Percentiles rank a stretch among this genome's conserved stretches.
These are phyloP conservation scores for Pseudogymnoascus sp. DNA, from an alignment of 2,329 filamentous ascomycete species.

Conservation along the genomic window DNA sequence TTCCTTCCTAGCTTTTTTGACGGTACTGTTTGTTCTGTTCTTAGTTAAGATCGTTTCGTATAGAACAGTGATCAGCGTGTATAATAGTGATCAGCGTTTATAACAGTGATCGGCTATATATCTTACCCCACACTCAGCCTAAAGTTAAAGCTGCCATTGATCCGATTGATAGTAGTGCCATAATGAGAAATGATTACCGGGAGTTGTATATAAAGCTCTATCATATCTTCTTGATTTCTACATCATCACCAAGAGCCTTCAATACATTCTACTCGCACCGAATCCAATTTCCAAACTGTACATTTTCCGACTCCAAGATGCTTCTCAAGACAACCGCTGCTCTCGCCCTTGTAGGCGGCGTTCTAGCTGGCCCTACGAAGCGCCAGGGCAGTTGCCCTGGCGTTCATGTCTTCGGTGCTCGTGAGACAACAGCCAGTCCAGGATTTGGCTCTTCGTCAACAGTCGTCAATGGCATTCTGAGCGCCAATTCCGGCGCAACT, in stretches of 20 bases:
- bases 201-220: not conserved
- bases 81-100: not conserved
- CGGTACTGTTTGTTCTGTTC: not conserved
- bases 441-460: slow-evolving; percentile 12
- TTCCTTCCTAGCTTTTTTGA: not conserved
- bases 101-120: not conserved
- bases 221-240: not conserved
- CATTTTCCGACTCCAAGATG: not conserved
- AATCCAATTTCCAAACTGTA: not conserved
- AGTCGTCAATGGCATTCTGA: slow-evolving; percentile 23
- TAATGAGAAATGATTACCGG: not conserved
- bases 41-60: not conserved
- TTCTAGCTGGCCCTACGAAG: not conserved
- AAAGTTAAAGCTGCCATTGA: not conserved
- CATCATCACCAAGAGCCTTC: not conserved
- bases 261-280: not conserved
- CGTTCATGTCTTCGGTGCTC: slow-evolving; percentile 40
- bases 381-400: slow-evolving; percentile 27
- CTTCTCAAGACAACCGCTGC: not conserved
- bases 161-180: not conserved
- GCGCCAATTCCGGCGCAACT: slow-evolving; percentile 25
- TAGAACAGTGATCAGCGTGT: not conserved
- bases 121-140: slow-evolving; percentile 3
- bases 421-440: slow-evolving; percentile 33
- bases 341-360: not conserved